Evolutionary conservation across 371 early-diverging fungal species (phyloP).

Genomic region (Syncephalastrum contaminatum): DNA sequence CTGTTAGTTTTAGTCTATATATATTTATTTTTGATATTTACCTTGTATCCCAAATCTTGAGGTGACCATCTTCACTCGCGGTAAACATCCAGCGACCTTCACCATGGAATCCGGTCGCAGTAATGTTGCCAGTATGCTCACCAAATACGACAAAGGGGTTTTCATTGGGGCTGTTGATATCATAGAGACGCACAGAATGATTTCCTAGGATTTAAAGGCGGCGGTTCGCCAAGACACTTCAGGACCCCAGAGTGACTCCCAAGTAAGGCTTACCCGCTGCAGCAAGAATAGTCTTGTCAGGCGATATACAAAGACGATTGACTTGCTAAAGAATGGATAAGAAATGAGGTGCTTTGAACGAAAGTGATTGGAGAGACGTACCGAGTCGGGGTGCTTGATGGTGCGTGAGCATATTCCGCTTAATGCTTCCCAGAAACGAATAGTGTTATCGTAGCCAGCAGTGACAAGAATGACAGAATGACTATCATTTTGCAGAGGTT

Average conservation of each 20-base stretch:
- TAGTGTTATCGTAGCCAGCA: conserved; percentile 95
- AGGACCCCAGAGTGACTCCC: not conserved
- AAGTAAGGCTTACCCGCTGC: conserved; percentile 76
- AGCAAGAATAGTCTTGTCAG: conserved; percentile 90
- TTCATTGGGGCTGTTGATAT: conserved; percentile 77
- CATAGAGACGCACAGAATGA: conserved; percentile 82
- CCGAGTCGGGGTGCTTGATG: conserved; percentile 92
- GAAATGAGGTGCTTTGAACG: not conserved
- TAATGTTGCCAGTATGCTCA: conserved; percentile 90
- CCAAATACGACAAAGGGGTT: conserved; percentile 81
- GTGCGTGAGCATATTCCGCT: conserved; percentile 92
- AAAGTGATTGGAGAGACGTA: conserved; percentile 23
- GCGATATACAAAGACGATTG: conserved; percentile 89
- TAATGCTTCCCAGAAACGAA: conserved; percentile 97
- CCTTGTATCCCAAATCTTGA: conserved; percentile 91
- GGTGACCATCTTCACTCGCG: conserved; percentile 89
- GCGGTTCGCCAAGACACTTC: not conserved
- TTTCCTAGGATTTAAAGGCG: conserved; percentile 51
- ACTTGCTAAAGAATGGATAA: conserved; percentile 68
- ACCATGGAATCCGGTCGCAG: conserved; percentile 89
- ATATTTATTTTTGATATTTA: conserved; percentile 11
- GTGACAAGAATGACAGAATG: conserved; percentile 89
- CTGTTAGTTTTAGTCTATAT: not conserved
- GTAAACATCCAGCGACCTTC: conserved; percentile 94
- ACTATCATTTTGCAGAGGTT: conserved; percentile 53